Evolutionary conservation across 768 basidiomycete species (phyloP).

Genomic region (Tulasnella sp.): DNA sequence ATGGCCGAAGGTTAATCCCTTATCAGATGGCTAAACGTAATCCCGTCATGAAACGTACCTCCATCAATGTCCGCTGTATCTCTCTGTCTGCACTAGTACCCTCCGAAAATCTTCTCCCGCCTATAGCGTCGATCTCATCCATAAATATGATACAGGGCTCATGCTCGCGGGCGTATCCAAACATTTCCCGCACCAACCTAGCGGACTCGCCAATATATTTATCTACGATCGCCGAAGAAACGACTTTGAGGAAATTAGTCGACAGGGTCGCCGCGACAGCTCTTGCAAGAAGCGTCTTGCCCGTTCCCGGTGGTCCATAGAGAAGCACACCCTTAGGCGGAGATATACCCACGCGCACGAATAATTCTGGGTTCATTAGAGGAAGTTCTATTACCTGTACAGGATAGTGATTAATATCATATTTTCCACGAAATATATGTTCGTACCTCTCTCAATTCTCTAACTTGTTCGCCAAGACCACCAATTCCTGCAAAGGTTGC

Average conservation of each 20-base stretch:
- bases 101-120: conserved; percentile 81
- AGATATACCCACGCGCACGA: conserved; percentile 88
- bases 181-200: conserved; percentile 94
- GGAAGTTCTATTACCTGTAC: conserved; percentile 87
- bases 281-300: conserved; percentile 87
- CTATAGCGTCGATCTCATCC: conserved; percentile 97
- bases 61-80: conserved; percentile 98
- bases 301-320: conserved; percentile 93
- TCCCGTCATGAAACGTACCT: conserved; percentile 34
- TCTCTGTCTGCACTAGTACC: conserved; percentile 97
- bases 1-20: neutral
- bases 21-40: neutral
- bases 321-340: conserved; percentile 94
- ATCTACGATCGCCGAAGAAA: conserved; percentile 94
- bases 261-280: conserved; percentile 91
- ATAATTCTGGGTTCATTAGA: conserved; percentile 85
- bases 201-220: conserved; percentile 99
- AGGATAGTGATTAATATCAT: neutral
- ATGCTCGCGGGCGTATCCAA: conserved; percentile 92
- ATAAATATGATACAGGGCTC: conserved; percentile 99
- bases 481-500: conserved; percentile 96
- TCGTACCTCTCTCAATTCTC: conserved; percentile 83
- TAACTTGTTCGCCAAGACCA: conserved; percentile 88
- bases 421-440: neutral
- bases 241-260: conserved; percentile 97